Evolutionary conservation across 495 filamentous ascomycete species (phyloP).

Genomic region (Monascus purpureus): DNA sequence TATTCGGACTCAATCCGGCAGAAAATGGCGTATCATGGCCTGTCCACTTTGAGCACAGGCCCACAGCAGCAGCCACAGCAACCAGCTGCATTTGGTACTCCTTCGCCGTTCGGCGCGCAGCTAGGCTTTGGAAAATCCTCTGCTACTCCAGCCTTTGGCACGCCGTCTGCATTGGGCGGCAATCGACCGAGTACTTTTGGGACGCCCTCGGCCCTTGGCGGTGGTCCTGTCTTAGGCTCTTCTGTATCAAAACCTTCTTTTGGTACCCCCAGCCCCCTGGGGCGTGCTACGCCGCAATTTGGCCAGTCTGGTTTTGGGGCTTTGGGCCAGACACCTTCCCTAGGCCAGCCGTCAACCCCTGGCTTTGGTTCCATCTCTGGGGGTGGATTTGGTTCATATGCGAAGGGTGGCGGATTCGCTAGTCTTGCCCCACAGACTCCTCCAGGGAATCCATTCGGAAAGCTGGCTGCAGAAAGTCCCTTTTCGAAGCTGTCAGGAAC

Average conservation of each 20-base stretch:
- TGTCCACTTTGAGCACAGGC: constrained; percentile 35
- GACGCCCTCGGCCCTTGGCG: constrained; percentile 10
- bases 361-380: constrained; percentile 13
- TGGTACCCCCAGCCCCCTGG: constrained; percentile 15
- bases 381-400: constrained; percentile 26
- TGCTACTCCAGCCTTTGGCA: constrained; percentile 33
- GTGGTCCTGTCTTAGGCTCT: constrained; percentile 10
- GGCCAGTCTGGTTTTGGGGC: constrained; percentile 35
- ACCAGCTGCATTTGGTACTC: constrained; percentile 27
- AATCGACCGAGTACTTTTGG: constrained; percentile 13
- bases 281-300: constrained; percentile 14
- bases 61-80: constrained; percentile 15
- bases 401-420: constrained; percentile 17
- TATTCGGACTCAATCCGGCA: constrained; percentile 74
- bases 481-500: constrained; percentile 8
- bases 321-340: constrained; percentile 18
- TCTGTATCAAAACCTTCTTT: constrained; percentile 18
- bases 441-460: constrained; percentile 6
- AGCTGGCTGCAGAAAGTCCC: constrained; percentile 5
- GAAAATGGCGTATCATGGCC: constrained; percentile 55
- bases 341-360: constrained; percentile 24
- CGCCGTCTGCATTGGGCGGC: constrained; percentile 23
- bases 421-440: constrained; percentile 13
- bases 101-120: constrained; percentile 14
- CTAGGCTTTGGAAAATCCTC: constrained; percentile 21